Percentiles rank a stretch among this genome's conserved stretches.
Conservation (phyloP, 2,329 filamentous ascomycete species). For the Fusarium vanettenii region DNA sequence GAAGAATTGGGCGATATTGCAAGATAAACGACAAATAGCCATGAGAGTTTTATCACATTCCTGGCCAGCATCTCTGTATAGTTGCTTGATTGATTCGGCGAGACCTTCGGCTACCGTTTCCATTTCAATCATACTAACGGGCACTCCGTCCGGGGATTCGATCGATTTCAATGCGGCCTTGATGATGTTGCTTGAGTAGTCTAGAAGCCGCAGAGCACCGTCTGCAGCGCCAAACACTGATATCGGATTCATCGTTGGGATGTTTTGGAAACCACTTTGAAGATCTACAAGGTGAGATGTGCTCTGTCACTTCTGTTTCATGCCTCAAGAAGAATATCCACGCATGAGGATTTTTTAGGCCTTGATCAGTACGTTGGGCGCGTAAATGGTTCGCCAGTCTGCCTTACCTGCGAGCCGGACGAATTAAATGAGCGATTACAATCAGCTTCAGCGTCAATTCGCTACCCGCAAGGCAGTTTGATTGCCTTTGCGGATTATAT, state of each 20-base stretch:
- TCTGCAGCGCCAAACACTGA: background rate
- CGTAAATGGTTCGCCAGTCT: background rate
- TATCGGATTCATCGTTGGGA: background rate
- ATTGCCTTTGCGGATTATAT: background rate
- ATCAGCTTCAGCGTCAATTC: background rate
- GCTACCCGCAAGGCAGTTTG: background rate
- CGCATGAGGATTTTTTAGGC: background rate
- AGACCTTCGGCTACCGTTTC: background rate
- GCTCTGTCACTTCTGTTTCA: too few species aligned
- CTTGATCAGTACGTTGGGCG: background rate
- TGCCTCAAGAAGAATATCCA: background rate
- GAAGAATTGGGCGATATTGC: background rate
- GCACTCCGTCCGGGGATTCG: background rate
- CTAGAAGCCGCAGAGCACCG: background rate
- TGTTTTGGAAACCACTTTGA: background rate
- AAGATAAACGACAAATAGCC: background rate
- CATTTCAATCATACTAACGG: background rate
- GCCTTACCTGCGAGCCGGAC: background rate
- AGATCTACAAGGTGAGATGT: background rate
- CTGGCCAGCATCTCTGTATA: background rate
- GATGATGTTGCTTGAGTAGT: background rate
- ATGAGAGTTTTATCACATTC: background rate
- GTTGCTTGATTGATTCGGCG: background rate
- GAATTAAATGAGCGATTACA: background rate
- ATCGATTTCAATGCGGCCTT: background rate